Conservation (phyloP, 345 rosid species). For the Salix suchowensis region DNA sequence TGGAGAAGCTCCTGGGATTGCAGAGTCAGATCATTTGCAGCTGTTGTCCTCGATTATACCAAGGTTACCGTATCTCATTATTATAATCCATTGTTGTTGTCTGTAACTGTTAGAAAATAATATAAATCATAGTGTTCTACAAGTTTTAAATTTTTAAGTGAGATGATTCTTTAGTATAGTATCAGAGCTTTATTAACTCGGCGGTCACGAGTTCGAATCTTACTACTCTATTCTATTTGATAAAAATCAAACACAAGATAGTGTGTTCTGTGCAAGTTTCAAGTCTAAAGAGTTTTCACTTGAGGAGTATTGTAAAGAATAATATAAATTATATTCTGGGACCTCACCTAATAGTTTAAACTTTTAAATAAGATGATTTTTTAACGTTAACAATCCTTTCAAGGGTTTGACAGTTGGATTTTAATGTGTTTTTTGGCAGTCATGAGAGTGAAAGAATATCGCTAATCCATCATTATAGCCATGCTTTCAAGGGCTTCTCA, state of each 20-base stretch:
- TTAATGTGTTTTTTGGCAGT: constrained; percentile 20
- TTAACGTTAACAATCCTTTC: background rate
- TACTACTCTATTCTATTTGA: too few species aligned
- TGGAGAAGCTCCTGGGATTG: constrained; percentile 9
- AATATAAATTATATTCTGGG: too few species aligned
- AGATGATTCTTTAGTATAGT: accelerated
- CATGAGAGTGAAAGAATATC: constrained; percentile 38
- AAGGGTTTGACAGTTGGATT: background rate
- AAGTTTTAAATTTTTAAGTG: too few species aligned
- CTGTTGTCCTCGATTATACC: constrained; percentile 47
- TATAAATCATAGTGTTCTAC: too few species aligned
- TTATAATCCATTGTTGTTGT: background rate
- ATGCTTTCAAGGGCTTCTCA: constrained; percentile 75
- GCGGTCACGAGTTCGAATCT: too few species aligned
- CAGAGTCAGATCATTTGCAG: constrained; percentile 41
- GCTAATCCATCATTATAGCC: constrained; percentile 47
- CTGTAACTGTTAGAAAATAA: too few species aligned
- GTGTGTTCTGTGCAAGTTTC: too few species aligned
- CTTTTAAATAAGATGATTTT: too few species aligned
- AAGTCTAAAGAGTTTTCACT: too few species aligned
- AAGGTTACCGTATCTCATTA: constrained; percentile 20
- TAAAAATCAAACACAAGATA: too few species aligned
- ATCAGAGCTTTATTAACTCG: too few species aligned
- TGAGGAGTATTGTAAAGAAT: too few species aligned
- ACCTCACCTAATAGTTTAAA: accelerated